phyloP scores from a whole-genome alignment of 2,329 filamentous ascomycete species.

The Bipolaris sorokiniana region DNA sequence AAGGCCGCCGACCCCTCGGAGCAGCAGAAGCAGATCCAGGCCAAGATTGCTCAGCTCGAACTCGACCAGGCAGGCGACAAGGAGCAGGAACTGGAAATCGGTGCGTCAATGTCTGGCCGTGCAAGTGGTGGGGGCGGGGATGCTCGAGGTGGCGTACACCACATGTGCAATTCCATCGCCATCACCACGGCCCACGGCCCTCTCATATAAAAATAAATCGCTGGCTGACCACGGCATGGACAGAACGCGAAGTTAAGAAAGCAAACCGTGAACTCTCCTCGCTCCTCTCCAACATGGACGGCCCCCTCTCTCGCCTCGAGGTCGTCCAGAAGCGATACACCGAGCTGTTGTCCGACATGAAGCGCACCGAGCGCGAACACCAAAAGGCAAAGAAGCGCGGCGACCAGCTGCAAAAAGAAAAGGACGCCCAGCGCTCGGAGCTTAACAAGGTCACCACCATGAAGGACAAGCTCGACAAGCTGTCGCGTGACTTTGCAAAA shows the following conservation, averaged over 20 bases:
- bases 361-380: conserved; percentile 90
- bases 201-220: conserved; percentile 2
- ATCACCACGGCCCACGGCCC: too few relatives aligned
- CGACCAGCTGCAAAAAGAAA: conserved; percentile 94
- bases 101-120: conserved; percentile 55
- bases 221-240: conserved; percentile 42
- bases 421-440: conserved; percentile 86
- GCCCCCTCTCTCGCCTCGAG: conserved; percentile 89
- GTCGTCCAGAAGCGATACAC: conserved; percentile 88
- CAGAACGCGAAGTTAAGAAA: conserved; percentile 92
- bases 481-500: conserved; percentile 90
- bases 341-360: conserved; percentile 92
- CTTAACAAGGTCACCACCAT: conserved; percentile 87
- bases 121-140: conserved; percentile 7
- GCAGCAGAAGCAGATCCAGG: conserved; percentile 87
- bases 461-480: conserved; percentile 96
- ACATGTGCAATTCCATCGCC: conserved; percentile 14
- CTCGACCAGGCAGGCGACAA: conserved; percentile 92
- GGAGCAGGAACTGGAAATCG: conserved; percentile 94
- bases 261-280: conserved; percentile 89
- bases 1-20: conserved; percentile 85
- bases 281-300: conserved; percentile 85
- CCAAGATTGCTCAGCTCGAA: conserved; percentile 94
- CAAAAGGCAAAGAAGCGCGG: conserved; percentile 94
- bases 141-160: conserved; percentile 13